These are phyloP conservation scores for Daedaleopsis sinensis DNA, from an alignment of 768 basidiomycete species.

Conservation along the genomic window DNA sequence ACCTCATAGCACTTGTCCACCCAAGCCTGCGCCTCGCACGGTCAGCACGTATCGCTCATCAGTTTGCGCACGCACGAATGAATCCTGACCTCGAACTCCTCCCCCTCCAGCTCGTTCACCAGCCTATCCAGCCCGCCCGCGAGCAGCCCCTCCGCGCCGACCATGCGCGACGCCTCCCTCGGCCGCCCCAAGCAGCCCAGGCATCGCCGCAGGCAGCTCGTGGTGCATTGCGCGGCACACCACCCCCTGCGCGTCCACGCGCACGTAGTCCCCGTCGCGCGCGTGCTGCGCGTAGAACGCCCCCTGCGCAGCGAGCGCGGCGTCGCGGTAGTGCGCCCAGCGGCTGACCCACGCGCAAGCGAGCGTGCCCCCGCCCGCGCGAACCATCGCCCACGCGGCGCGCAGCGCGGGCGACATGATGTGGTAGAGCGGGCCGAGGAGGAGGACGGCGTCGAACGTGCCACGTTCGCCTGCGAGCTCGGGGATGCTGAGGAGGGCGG, in stretches of 20 bases:
- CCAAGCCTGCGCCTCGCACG: constrained; percentile 11
- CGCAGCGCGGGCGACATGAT: constrained; percentile 17
- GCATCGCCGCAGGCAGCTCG: no score
- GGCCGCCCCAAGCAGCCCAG: constrained; percentile 9
- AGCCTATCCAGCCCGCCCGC: constrained; percentile 19
- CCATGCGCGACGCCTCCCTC: constrained; percentile 9
- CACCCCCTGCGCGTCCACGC: constrained; percentile 1
- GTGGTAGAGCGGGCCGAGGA: constrained; percentile 27
- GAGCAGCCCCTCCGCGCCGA: constrained; percentile 22
- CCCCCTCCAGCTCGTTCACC: constrained; percentile 19
- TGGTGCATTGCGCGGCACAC: constrained; percentile 15
- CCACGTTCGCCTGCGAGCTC: constrained; percentile 44
- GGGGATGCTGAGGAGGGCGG: constrained; percentile 51
- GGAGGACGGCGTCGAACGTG: constrained; percentile 25
- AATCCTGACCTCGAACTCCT: constrained; percentile 16
- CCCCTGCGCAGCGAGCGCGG: constrained; percentile 9
- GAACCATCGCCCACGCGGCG: constrained; percentile 21
- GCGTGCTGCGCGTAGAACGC: constrained; percentile 23
- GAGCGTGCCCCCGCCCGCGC: constrained; percentile 12
- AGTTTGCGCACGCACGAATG: background rate
- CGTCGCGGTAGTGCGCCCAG: constrained; percentile 23
- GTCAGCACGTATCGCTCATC: no score
- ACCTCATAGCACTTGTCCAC: constrained; percentile 18
- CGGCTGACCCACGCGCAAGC: constrained; percentile 22
- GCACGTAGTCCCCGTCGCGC: constrained; percentile 9